Evolutionary conservation across 2,329 filamentous ascomycete species (phyloP).

Genomic region (Xylaria sp.): DNA sequence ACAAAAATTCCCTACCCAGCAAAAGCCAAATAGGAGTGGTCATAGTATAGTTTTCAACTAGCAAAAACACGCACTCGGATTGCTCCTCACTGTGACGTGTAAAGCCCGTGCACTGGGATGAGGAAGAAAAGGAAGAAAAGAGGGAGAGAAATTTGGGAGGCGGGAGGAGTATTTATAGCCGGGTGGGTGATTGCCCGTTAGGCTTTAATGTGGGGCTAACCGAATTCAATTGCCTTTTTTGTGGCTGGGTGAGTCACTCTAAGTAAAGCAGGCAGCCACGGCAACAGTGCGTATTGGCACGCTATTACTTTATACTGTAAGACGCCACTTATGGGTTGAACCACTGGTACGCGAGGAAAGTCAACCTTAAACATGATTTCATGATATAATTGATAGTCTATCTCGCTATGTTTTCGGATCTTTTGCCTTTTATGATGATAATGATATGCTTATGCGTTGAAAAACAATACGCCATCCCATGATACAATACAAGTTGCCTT

Average conservation of each 20-base stretch:
- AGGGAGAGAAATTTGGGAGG: constrained; percentile 10
- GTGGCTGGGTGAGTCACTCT: constrained; percentile 4
- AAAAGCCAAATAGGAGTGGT: constrained; percentile 77
- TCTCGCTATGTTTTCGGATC: not conserved
- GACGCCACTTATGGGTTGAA: too few relatives aligned
- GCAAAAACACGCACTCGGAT: constrained; percentile 85
- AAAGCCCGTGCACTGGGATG: constrained; percentile 79
- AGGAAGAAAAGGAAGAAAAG: constrained; percentile 44
- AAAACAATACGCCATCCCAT: constrained; percentile 25
- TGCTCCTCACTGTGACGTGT: constrained; percentile 87
- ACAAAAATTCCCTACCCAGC: constrained; percentile 84
- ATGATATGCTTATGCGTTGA: not conserved
- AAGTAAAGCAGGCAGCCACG: not conserved
- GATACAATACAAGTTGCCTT: constrained; percentile 10
- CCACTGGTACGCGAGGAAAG: not conserved
- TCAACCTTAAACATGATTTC: not conserved
- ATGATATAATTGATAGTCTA: not conserved
- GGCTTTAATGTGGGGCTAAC: not conserved
- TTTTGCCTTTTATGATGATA: not conserved
- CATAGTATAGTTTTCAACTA: constrained; percentile 89
- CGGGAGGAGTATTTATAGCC: constrained; percentile 32
- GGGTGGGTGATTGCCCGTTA: not conserved
- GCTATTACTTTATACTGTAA: too few relatives aligned
- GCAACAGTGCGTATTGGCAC: not conserved
- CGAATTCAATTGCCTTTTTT: not conserved